Evolutionary conservation across 805 yeast species (phyloP), one percentile per base, ranked within the genome.

Genomic region (Lipomyces chichibuensis): DNA sequence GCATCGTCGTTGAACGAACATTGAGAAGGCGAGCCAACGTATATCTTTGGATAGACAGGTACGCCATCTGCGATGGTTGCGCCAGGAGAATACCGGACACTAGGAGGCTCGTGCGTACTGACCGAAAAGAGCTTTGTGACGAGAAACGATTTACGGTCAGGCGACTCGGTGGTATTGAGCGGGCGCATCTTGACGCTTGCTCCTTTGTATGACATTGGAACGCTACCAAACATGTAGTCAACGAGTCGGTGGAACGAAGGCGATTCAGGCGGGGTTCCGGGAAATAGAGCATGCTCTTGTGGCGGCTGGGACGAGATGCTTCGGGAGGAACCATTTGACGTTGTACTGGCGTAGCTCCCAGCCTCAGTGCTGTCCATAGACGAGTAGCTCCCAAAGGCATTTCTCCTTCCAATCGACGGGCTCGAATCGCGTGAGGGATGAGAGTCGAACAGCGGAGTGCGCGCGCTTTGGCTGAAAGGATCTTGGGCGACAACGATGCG

Each of bases 261-360:
- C 3, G 60, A 11, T 32, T 57, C 60, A n/a, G 60, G 60, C n/a
- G 60, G 60, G 2, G 60, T n/a, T 20, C 52, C 25, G n/a, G 60
- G 17, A 5, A 57, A 35, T 3, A 57, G 52, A 2, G 60, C 32
- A 14, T n/a, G 14, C 1, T 37, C 27, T 11, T 11, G 17, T n/a
- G 60, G 14, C n/a, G 60, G 3, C 0, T 17, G 14, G 25, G 53
- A 37, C 14, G 25, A 23, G 43, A 7, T n/a, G 23, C 23, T 43
- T 43, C 49, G 39, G 17, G 14, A 8, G 1, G 39, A 37, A 14
- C 14, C 49, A 43, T 4, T n/a, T 43, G 49, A 43, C 20, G 23
- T 17, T 43, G 49, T 43, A n/a, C 49, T 43, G 49, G 20, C 2
- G 23, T 43, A 43, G 49, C 49, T 43, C 4, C 29, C 33, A 53